Evolutionary conservation across 768 basidiomycete genomes (phyloP).

Genomic region (Hericium coralloides): DNA sequence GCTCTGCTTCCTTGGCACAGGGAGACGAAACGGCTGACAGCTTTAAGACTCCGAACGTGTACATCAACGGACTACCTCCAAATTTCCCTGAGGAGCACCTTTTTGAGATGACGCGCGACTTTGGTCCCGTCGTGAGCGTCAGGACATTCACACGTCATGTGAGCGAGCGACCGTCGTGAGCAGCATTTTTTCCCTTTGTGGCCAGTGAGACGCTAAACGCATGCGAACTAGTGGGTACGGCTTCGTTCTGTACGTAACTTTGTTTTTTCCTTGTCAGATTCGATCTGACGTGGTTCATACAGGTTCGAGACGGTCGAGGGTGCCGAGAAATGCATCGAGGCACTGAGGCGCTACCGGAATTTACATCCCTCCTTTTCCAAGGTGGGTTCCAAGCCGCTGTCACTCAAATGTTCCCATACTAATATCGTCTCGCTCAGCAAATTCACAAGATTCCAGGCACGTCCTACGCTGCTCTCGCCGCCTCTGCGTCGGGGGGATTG

Average conservation of each 20-base stretch:
- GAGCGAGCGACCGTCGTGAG: slow-evolving; percentile 54
- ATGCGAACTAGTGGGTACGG: slow-evolving; percentile 53
- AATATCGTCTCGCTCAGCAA: slow-evolving; percentile 27
- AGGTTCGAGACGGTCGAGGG: slow-evolving; percentile 63
- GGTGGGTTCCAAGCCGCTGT: slow-evolving; percentile 28
- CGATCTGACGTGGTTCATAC: neutral
- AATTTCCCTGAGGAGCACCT: slow-evolving; percentile 77
- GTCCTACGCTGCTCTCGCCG: slow-evolving; percentile 33
- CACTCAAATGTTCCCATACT: neutral
- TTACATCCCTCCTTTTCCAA: slow-evolving; percentile 85
- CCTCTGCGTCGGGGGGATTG: slow-evolving; percentile 3
- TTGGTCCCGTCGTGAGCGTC: slow-evolving; percentile 67
- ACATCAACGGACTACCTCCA: slow-evolving; percentile 82
- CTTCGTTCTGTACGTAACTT: slow-evolving; percentile 58
- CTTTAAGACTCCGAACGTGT: slow-evolving; percentile 60
- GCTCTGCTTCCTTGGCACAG: slow-evolving; percentile 1
- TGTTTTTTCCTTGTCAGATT: neutral
- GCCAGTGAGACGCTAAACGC: neutral
- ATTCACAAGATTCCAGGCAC: slow-evolving; percentile 83
- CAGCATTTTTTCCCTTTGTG: slow-evolving; percentile 16
- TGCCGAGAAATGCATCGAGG: slow-evolving; percentile 67
- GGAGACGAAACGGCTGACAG: slow-evolving; percentile 2
- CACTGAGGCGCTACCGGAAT: slow-evolving; percentile 63
- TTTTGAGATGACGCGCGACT: slow-evolving; percentile 61
- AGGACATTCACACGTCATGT: slow-evolving; percentile 80